Evolutionary conservation across 2,329 filamentous ascomycete species (phyloP), one percentile per base, ranked within the genome.

Genomic region (Aureobasidium vineae): DNA sequence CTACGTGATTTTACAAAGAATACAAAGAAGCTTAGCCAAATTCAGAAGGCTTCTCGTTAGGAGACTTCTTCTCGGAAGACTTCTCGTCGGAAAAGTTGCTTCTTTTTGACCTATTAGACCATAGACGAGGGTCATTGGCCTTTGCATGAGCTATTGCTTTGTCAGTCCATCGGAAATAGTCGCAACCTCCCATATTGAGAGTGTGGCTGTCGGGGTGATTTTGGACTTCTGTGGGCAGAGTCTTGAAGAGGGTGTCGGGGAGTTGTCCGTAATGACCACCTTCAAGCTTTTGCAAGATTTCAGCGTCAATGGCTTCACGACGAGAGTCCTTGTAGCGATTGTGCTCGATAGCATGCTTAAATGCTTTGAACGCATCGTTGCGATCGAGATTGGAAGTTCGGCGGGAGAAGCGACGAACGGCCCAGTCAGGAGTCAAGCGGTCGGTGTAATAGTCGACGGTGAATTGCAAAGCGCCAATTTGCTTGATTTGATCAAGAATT

Each of bases 361-460:
- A 41, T 7, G 6, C 1, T 16, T 21, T 13, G 21, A 41, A 50
- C 15, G 59, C 21, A 21, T 26, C 31, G 33, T 63, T 41, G 6
- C 2, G 1, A 3, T 50, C 21, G 11, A 45, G 10, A 3, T 5
- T 28, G 2, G 15, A 28, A 19, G 21, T 33, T 6, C 52, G 31
- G 19, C 6, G 31, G 3, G 50, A 15, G 16, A n/a, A n/a, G 23
- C 47, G 47, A n/a, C 31, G 45, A n/a, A 19, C 16, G 23, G 45
- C 45, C 45, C 45, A 50, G 16, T 52, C 45, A 11, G 33, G 2
- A 28, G 16, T 28, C 31, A 52, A 15, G 28, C 59, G 59, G 23
- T 63, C 59, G 13, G 16, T 6, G 33, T 63, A 63, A 31, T 31
- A 63, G 7, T 63, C 23, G 33, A 63, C 13, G 2, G 59, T 63